Evolutionary conservation across 352 stramenopile species (phyloP).

Genomic region (Phytophthora constricta): DNA sequence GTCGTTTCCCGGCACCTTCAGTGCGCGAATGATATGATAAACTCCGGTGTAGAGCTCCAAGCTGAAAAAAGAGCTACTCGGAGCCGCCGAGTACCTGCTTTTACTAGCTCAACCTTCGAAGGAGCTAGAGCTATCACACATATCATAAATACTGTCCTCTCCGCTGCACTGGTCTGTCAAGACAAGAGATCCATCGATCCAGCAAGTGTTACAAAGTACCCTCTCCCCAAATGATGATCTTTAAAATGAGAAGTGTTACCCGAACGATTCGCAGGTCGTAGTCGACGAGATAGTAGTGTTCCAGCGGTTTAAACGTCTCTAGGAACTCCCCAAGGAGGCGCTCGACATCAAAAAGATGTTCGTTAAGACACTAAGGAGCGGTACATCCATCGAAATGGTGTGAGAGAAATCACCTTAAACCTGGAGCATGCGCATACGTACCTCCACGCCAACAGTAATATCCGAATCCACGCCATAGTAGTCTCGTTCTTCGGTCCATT

Average conservation of each 20-base stretch:
- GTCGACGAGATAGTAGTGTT: constrained; percentile 54
- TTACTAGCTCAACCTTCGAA: neutral
- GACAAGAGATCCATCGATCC: neutral
- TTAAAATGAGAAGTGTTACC: constrained; percentile 32
- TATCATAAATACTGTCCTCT: constrained; percentile 57
- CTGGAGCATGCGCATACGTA: constrained; percentile 6
- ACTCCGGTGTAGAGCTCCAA: constrained; percentile 52
- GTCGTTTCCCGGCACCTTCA: constrained; percentile 44
- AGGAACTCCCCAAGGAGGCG: constrained; percentile 59
- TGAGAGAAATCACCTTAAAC: neutral
- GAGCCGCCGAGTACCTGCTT: constrained; percentile 6
- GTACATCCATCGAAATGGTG: neutral
- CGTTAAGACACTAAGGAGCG: constrained; percentile 37
- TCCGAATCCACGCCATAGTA: neutral
- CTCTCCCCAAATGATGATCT: too few species aligned
- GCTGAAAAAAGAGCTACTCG: constrained; percentile 55
- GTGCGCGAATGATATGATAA: constrained; percentile 50
- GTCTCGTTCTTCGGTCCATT: constrained; percentile 9
- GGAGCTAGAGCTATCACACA: constrained; percentile 49
- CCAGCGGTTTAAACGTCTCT: constrained; percentile 46
- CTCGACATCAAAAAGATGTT: constrained; percentile 69
- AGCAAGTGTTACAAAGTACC: too few species aligned
- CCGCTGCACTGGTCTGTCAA: constrained; percentile 28
- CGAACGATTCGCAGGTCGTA: constrained; percentile 66
- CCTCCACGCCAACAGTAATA: constrained; percentile 19